Evolutionary conservation across 108 stramenopile genomes (phyloP).

Genomic region (Discostella stelligeroides): DNA sequence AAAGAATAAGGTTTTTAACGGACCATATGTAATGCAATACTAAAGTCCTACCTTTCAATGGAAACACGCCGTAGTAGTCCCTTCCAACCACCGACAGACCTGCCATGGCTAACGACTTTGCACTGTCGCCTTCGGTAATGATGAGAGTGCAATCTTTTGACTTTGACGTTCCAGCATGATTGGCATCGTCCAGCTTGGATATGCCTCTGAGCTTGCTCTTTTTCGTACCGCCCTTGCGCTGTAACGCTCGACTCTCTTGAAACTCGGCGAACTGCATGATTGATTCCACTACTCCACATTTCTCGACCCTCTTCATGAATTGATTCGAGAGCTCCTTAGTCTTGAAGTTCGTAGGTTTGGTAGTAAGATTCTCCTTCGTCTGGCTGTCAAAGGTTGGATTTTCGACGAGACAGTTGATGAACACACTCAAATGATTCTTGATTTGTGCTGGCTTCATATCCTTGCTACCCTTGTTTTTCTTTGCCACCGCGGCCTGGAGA

Average conservation of each 20-base stretch:
- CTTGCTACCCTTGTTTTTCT: slow-evolving; percentile 93
- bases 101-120: slow-evolving; percentile 92
- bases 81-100: slow-evolving; percentile 93
- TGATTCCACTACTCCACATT: slow-evolving; percentile 88
- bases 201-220: slow-evolving; percentile 95
- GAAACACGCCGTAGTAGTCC: slow-evolving; percentile 93
- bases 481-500: slow-evolving; percentile 68
- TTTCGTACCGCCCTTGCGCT: slow-evolving; percentile 92
- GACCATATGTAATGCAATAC: too few relatives aligned
- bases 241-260: slow-evolving; percentile 89
- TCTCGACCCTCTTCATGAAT: slow-evolving; percentile 91
- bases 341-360: slow-evolving; percentile 77
- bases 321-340: slow-evolving; percentile 77
- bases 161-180: slow-evolving; percentile 90
- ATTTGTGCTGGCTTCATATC: slow-evolving; percentile 90
- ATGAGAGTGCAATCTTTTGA: slow-evolving; percentile 95
- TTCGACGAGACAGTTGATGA: slow-evolving; percentile 95
- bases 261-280: slow-evolving; percentile 86
- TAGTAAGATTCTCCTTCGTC: slow-evolving; percentile 97
- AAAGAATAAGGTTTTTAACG: too few relatives aligned
- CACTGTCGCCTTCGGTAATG: slow-evolving; percentile 96
- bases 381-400: slow-evolving; percentile 99
- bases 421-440: slow-evolving; percentile 95
- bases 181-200: slow-evolving; percentile 96
- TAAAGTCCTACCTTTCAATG: slow-evolving; percentile 95